Conservation (phyloP, 768 basidiomycete genomes). For the Cyathus striatus region DNA sequence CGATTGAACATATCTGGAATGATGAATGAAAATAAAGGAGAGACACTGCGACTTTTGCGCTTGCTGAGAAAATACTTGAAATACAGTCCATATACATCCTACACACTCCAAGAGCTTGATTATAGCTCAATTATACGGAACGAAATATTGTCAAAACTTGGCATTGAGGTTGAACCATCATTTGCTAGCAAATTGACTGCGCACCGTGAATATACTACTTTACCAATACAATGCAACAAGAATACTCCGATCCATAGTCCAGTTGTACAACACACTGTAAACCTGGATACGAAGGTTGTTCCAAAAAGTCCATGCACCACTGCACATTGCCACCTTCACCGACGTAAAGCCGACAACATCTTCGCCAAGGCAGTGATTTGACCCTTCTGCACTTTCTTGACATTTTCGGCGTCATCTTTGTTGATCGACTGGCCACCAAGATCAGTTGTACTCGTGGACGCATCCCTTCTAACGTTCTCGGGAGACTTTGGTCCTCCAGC, state of each 20-base stretch:
- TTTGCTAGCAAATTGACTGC: constrained; percentile 15
- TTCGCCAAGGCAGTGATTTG: constrained; percentile 89
- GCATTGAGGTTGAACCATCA: not conserved
- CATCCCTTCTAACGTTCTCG: constrained; percentile 52
- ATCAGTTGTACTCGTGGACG: constrained; percentile 73
- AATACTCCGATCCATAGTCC: constrained; percentile 25
- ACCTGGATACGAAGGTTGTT: no score
- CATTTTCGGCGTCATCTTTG: constrained; percentile 42
- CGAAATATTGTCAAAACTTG: not conserved
- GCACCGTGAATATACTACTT: constrained; percentile 34
- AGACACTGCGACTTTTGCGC: not conserved
- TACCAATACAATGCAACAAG: constrained; percentile 48
- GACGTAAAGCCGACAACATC: constrained; percentile 81
- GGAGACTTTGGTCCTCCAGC: constrained; percentile 29
- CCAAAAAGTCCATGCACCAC: constrained; percentile 10
- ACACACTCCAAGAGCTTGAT: constrained; percentile 1
- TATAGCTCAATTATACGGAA: constrained; percentile 2
- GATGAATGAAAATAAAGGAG: constrained; percentile 1
- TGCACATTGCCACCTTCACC: constrained; percentile 28
- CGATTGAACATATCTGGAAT: constrained; percentile 1
- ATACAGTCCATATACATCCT: constrained; percentile 3
- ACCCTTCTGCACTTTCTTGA: constrained; percentile 81
- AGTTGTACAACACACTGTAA: no score
- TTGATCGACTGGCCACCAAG: constrained; percentile 34
- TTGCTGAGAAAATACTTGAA: not conserved